Conservation (phyloP, 2,329 filamentous ascomycete genomes). For the Fusarium nodosum region DNA sequence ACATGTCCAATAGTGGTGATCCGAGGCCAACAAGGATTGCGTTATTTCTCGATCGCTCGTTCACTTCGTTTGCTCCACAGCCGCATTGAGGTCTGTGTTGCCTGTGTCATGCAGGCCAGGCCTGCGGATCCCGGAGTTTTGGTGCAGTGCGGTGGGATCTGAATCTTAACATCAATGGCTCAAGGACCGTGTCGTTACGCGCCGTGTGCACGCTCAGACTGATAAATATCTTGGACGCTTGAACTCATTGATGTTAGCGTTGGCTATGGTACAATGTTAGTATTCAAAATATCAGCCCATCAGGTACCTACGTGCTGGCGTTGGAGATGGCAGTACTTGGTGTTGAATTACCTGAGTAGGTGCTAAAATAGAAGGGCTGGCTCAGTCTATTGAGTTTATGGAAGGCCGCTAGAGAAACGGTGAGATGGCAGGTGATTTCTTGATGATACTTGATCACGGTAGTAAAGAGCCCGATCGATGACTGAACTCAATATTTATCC, state of each 20-base stretch:
- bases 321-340: conserved; percentile 8
- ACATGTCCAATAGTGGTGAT: conserved; percentile 4
- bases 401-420: neutral
- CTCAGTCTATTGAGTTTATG: neutral
- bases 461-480: neutral
- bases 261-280: conserved; percentile 2
- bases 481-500: neutral
- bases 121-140: conserved; percentile 14
- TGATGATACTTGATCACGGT: neutral
- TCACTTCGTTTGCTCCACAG: conserved; percentile 20
- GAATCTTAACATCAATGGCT: conserved; percentile 13
- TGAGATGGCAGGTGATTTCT: neutral
- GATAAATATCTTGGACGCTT: conserved; percentile 21
- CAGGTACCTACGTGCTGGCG: conserved; percentile 18
- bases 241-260: conserved; percentile 12
- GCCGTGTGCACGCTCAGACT: conserved; percentile 13
- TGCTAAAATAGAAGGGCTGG: neutral
- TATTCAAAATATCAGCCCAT: neutral
- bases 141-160: conserved; percentile 4
- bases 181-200: conserved; percentile 8
- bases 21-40: conserved; percentile 22
- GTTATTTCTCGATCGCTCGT: conserved; percentile 11
- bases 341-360: neutral
- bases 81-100: conserved; percentile 35
- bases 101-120: conserved; percentile 30